These are phyloP conservation scores for Pseudodiploospora longispora DNA, from an alignment of 2,329 filamentous ascomycete species.

Conservation along the genomic window DNA sequence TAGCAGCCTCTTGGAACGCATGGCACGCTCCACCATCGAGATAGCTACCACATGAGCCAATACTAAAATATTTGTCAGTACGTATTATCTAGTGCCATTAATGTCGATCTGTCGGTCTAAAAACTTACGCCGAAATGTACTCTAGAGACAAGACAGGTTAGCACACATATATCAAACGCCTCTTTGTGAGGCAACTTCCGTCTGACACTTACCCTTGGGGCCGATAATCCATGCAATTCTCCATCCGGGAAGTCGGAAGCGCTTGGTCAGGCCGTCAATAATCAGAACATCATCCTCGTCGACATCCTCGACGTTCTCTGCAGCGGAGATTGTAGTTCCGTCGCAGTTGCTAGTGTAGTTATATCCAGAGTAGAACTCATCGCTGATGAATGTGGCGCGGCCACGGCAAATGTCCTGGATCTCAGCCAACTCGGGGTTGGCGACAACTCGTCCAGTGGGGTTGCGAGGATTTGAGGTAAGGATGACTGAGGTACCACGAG, in stretches of 20 bases:
- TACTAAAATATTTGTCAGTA: conserved; percentile 30
- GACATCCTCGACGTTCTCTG: conserved; percentile 84
- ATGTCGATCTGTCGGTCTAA: neutral
- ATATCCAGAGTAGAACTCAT: conserved; percentile 95
- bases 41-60: conserved; percentile 87
- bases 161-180: neutral
- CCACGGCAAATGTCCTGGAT: conserved; percentile 92
- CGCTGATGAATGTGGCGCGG: conserved; percentile 83
- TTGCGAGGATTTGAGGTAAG: conserved; percentile 94
- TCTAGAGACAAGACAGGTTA: conserved; percentile 36
- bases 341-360: conserved; percentile 93
- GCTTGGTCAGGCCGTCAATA: conserved; percentile 92
- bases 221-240: conserved; percentile 94
- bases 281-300: conserved; percentile 87
- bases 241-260: conserved; percentile 93
- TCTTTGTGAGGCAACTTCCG: neutral
- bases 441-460: conserved; percentile 81
- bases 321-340: conserved; percentile 79
- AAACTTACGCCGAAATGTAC: conserved; percentile 71
- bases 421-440: conserved; percentile 74
- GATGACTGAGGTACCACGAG: conserved; percentile 78
- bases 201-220: conserved; percentile 53
- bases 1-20: conserved; percentile 88
- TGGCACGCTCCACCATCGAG: conserved; percentile 92
- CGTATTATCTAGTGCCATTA: neutral